Evolutionary conservation across 2,329 filamentous ascomycete species (phyloP), one percentile per base, ranked within the genome.

Genomic region (Fusarium tupiense): DNA sequence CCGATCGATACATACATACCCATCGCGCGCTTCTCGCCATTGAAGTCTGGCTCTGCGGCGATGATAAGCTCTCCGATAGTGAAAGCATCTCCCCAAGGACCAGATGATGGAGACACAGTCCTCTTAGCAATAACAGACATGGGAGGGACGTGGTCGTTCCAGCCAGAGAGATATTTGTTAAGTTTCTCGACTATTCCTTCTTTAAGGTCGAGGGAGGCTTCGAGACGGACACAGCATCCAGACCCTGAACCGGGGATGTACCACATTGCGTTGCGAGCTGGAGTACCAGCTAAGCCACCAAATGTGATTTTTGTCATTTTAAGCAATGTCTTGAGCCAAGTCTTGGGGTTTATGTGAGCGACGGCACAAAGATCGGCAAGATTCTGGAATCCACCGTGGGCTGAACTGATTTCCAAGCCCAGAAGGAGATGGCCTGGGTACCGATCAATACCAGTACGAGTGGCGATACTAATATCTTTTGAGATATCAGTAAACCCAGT

Each of bases 181-280:
- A n/a, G n/a, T n/a, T n/a, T n/a, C n/a, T n/a, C n/a, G n/a, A n/a
- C n/a, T n/a, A n/a, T n/a, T n/a, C n/a, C n/a, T n/a, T n/a, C n/a
- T n/a, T n/a, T n/a, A n/a, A n/a, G n/a, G n/a, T n/a, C n/a, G n/a
- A 56, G 20, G 8, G 53, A 31, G 6, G 53, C 53, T 1, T 57
- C 54, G 0, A 57, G 54, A 0, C 54, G 54, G 2, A 57, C 0
- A 1, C 54, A 57, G 0, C 54, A 44, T 24, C 1, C 0, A 1
- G 54, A 44, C 3, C 26, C 54, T 24, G 38, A 6, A 2, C 54
- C 29, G 0, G 54, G 54, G 1, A 57, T n/a, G 4, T 57, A 57
- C 54, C 54, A 57, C 54, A 57, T 57, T 0, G 38, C 54, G 6
- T 57, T 57, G 22, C 54, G 54, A 9, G 54, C 54, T 46, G 54